Evolutionary conservation across 306 rosid species (phyloP).

Genomic region (Cajanus cajan): DNA sequence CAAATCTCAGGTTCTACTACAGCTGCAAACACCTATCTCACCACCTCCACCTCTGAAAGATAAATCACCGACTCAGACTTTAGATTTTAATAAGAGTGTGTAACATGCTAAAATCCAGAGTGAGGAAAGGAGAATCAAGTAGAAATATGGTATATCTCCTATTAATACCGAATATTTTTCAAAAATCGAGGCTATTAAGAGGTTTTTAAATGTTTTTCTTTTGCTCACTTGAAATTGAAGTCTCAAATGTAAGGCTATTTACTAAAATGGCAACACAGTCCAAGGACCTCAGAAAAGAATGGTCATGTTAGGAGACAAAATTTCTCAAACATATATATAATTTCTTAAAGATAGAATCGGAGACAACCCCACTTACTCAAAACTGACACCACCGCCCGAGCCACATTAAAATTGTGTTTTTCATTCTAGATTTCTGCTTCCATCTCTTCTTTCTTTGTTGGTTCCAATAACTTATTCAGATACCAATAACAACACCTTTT

Average conservation of each 20-base stretch:
- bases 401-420: conserved; percentile 33
- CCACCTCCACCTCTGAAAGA: conserved; percentile 3
- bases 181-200: conserved; percentile 49
- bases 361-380: conserved; percentile 68
- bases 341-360: conserved; percentile 43
- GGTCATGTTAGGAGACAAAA: conserved; percentile 60
- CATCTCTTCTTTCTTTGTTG: conserved; percentile 29
- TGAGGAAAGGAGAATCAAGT: conserved; percentile 26
- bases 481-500: conserved; percentile 27
- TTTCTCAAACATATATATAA: conserved; percentile 36
- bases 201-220: conserved; percentile 13
- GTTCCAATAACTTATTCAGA: conserved; percentile 29
- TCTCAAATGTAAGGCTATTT: conserved; percentile 64
- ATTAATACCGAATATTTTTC: conserved; percentile 65
- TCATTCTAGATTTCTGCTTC: conserved; percentile 38
- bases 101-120: conserved; percentile 13
- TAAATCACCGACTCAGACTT: conserved; percentile 24
- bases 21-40: conserved; percentile 2
- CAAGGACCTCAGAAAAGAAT: conserved; percentile 49
- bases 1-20: conserved; percentile 18
- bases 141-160: conserved; percentile 39
- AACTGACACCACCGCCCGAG: conserved; percentile 75
- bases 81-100: neutral
- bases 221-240: conserved; percentile 49
- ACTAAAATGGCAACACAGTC: conserved; percentile 61